phyloP scores from a whole-genome alignment of 805 yeast species.

The Kodamaea kakaduensis region DNA sequence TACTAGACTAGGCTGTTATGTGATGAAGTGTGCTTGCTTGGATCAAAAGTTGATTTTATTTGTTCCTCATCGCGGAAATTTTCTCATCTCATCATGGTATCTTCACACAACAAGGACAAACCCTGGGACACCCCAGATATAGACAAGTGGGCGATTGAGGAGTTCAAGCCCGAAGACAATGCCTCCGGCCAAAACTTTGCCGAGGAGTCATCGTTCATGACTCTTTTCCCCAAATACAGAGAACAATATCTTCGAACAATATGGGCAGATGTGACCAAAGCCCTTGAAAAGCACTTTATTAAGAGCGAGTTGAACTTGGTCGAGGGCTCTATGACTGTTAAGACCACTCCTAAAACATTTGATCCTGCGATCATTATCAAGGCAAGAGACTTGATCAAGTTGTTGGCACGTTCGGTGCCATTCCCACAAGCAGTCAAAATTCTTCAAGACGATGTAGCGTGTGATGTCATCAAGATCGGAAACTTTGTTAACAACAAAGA shows the following conservation, averaged over 20 bases:
- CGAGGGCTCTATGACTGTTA: constrained; percentile 96
- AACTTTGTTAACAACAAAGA: constrained; percentile 86
- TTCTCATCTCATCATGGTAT: constrained; percentile 75
- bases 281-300: constrained; percentile 67
- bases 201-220: constrained; percentile 95
- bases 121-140: constrained; percentile 98
- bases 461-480: constrained; percentile 95
- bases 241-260: constrained; percentile 83
- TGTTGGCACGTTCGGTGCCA: constrained; percentile 93
- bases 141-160: constrained; percentile 88
- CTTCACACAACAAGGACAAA: constrained; percentile 90
- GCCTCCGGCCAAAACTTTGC: constrained; percentile 82
- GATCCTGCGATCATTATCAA: constrained; percentile 93
- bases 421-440: constrained; percentile 94
- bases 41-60: too few relatives aligned
- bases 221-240: constrained; percentile 93
- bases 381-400: constrained; percentile 91
- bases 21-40: too few relatives aligned
- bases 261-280: constrained; percentile 90
- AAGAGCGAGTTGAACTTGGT: constrained; percentile 86
- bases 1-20: too few relatives aligned
- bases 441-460: constrained; percentile 86
- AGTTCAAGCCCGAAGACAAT: constrained; percentile 86
- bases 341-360: constrained; percentile 89
- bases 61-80: too few relatives aligned